Evolutionary conservation across 2,329 filamentous ascomycete species (phyloP), one percentile per base, ranked within the genome.

Genomic region (Epichloe bromicola): DNA sequence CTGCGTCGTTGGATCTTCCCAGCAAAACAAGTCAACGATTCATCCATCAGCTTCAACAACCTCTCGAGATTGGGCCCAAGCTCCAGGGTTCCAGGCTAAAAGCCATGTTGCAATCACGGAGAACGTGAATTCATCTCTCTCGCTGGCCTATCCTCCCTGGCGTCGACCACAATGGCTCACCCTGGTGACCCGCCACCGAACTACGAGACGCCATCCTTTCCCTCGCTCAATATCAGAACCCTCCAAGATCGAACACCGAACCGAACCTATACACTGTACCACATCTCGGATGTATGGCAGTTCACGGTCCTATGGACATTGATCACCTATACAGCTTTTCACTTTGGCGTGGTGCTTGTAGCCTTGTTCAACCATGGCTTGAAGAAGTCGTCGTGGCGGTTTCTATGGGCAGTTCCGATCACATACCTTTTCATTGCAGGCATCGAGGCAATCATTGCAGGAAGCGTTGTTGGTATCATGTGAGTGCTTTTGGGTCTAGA

Each of bases 291-390:
- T 62, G 86, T 94, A 51, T 91, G 88, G 83, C 83, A 85, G 56
- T 95, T 93, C 66, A 95, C 88, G 1, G 69, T 93, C 15, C 78
- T 83, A 63, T 96, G 89, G 89, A 95, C 88, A 0, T 68, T 94
- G 38, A 80, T 95, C 33, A 79, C 88, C 57, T 91, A 86, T 59
- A 81, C 78, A 36, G 74, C 80, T 19, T 86, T 90, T 55, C 88
- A 95, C 64, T 61, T 90, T 17, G 75, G 81, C 36, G 86, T 85
- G 2, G 82, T 85, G 0, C 70, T 75, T 12, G 85, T 88, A 63
- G 87, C 88, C 3, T 74, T 89, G 58, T 70, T 79, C 42, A 82
- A 89, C 60, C 86, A 93, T 65, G 79, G 74, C 38, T 73, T 73
- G 57, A 79, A 77, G 63, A 70, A 69, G 48, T 72, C 70, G 38